phyloP scores from a whole-genome alignment of 306 rosid species.

The Rubus idaeus region DNA sequence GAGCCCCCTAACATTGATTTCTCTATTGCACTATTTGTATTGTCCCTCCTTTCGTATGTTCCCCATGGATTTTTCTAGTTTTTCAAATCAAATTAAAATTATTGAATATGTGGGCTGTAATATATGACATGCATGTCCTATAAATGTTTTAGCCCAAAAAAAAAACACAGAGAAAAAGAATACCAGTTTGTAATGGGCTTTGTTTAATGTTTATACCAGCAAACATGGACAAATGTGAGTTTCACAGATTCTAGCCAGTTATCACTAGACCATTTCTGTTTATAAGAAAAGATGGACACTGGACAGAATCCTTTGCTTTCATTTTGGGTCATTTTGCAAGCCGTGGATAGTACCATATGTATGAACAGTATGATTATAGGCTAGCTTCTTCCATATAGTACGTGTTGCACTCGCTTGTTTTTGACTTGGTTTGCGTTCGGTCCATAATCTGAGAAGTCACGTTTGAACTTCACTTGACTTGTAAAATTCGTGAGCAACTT shows the following conservation, averaged over 20 bases:
- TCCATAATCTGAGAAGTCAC: not conserved
- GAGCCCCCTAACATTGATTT: not conserved
- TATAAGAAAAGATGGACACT: not conserved
- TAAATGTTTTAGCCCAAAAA: too few species aligned
- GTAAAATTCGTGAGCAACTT: not conserved
- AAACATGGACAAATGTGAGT: not conserved
- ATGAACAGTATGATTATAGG: too few species aligned
- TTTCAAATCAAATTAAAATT: too few species aligned
- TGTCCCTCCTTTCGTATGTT: too few species aligned
- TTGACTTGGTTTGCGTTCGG: not conserved
- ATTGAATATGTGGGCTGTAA: too few species aligned
- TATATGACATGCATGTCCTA: too few species aligned
- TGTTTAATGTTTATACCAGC: not conserved
- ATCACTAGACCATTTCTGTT: not conserved
- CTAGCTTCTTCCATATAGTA: too few species aligned
- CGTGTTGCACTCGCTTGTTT: too few species aligned
- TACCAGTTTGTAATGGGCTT: not conserved
- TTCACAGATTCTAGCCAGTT: not conserved
- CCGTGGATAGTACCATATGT: not conserved
- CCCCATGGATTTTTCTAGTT: too few species aligned
- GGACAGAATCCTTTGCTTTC: not conserved
- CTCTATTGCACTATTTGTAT: not conserved
- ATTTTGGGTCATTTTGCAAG: not conserved
- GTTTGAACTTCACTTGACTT: not conserved
- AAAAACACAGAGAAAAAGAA: too few species aligned